Base-by-base conservation (phyloP, 2,329 filamentous ascomycete species). In the Hymenoscyphus linearis region DNA sequence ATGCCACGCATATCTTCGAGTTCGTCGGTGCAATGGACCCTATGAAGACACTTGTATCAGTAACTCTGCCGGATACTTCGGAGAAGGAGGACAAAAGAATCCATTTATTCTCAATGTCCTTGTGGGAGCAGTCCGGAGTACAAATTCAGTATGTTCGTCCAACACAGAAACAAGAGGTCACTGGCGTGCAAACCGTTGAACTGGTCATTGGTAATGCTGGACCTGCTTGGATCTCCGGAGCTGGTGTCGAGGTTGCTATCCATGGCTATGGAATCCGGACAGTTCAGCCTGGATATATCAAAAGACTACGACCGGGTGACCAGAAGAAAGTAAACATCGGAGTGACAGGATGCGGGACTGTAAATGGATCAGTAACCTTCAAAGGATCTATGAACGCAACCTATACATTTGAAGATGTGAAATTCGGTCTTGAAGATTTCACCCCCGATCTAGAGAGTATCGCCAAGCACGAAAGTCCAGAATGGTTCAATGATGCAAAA, bases 401-500 rank as follows among this genome's bases (percentile, higher is more conserved):
- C 6, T 62, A 63, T 26, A 57, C 58, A 4, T 64, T 74, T 12
- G 53, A 65, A 5, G 26, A 61, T 40, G 56, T 74, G 7, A 61
- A 68, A 6, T 72, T 78, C 25, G 76, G 76, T 0, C 64, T 77
- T n/a, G 68, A 66, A 0, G 70, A 74, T 6, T 78, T 71, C 68
- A 74, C 72, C 0, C 62, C 71, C 4, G 74, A 76, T 9, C 55
- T 73, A 0, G 67, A 71, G 10, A 77, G 73, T 60, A 69, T 79
- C 3, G 70, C 72, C 1, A 70, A 69, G 18, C 77, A 79, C 54
- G 77, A 79, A 67, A 76, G 76, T 14, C 81, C 82, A 0, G 73
- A 76, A 4, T 85, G 83, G 82, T 85, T 78, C 64, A 76, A 81
- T 59, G 75, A 78, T 50, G 79, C 75, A 25, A 85, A 86, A 61